These are phyloP conservation scores for Lavandula angustifolia DNA, from an alignment of 257 asterid genomes.

Conservation along the genomic window DNA sequence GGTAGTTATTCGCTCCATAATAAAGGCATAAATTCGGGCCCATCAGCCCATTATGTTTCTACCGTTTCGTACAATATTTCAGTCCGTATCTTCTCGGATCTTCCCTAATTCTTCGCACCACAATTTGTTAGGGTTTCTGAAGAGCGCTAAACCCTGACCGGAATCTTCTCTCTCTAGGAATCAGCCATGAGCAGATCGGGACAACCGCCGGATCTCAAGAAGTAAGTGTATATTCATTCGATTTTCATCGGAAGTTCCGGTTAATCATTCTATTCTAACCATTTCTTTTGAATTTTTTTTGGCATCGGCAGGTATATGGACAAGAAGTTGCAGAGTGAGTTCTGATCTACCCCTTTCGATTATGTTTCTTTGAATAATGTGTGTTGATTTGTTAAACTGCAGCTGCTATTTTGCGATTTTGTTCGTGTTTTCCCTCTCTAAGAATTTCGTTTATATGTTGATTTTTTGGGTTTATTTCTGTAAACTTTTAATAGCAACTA, in stretches of 20 bases:
- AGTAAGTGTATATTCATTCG: slow-evolving; percentile 37
- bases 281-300: background rate
- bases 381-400: too few relatives aligned
- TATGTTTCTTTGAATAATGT: background rate
- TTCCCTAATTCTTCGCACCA: background rate
- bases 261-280: background rate
- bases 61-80: background rate
- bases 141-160: slow-evolving; percentile 31
- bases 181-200: slow-evolving; percentile 91
- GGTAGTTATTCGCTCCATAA: too few relatives aligned
- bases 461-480: too few relatives aligned
- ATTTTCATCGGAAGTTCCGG: background rate
- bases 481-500: too few relatives aligned
- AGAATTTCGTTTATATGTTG: too few relatives aligned
- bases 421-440: too few relatives aligned
- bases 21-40: too few relatives aligned
- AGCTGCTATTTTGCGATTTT: background rate
- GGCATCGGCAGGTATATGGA: slow-evolving; percentile 72
- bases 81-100: background rate
- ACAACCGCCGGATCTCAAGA: slow-evolving; percentile 97
- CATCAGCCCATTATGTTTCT: too few relatives aligned
- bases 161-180: slow-evolving; percentile 26
- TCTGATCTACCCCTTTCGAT: background rate
- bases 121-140: slow-evolving; percentile 43
- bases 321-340: slow-evolving; percentile 89